Conservation (phyloP, 2,329 filamentous ascomycete species). For the Calonectria honghensis region DNA sequence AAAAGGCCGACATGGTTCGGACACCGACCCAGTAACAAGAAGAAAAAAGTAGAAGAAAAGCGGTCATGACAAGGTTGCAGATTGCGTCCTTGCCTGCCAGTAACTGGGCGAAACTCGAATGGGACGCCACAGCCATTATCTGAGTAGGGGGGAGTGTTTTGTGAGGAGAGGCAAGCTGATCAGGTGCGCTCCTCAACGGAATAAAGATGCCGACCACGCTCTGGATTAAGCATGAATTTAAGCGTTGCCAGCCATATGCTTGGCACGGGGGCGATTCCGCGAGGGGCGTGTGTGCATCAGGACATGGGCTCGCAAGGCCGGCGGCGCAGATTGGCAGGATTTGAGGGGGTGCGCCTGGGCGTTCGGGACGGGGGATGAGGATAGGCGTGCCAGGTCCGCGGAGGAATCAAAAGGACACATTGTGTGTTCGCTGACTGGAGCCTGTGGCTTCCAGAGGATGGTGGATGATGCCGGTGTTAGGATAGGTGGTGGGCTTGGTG, state of each 20-base stretch:
- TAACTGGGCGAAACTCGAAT: slow-evolving; percentile 31
- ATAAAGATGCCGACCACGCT: slow-evolving; percentile 49
- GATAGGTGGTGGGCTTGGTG: slow-evolving; percentile 54
- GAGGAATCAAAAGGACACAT: slow-evolving; percentile 48
- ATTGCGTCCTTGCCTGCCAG: slow-evolving; percentile 23
- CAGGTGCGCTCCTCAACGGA: slow-evolving; percentile 44
- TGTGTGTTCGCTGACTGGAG: slow-evolving; percentile 47
- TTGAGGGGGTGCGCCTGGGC: slow-evolving; percentile 9
- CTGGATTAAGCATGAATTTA: slow-evolving; percentile 71
- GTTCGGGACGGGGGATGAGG: slow-evolving; percentile 5
- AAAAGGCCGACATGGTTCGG: slow-evolving; percentile 22
- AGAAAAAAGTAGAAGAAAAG: neutral
- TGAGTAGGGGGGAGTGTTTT: slow-evolving; percentile 39
- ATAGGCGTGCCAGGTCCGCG: slow-evolving; percentile 39
- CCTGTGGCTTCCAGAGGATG: slow-evolving; percentile 53
- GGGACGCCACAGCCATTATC: slow-evolving; percentile 48
- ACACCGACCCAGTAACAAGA: neutral
- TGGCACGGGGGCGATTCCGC: slow-evolving; percentile 59
- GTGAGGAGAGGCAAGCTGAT: slow-evolving; percentile 33
- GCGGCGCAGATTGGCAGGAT: slow-evolving; percentile 18
- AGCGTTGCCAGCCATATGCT: slow-evolving; percentile 68
- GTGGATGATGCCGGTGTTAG: slow-evolving; percentile 46
- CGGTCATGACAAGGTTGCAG: slow-evolving; percentile 11
- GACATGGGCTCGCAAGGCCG: slow-evolving; percentile 10
- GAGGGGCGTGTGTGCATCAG: slow-evolving; percentile 48